A percentile compares a stretch with the other conserved stretches of the same genome.
These are phyloP conservation scores for Sanghuangporus baumii DNA, from an alignment of 1,284 basidiomycete genomes.

Conservation along the genomic window DNA sequence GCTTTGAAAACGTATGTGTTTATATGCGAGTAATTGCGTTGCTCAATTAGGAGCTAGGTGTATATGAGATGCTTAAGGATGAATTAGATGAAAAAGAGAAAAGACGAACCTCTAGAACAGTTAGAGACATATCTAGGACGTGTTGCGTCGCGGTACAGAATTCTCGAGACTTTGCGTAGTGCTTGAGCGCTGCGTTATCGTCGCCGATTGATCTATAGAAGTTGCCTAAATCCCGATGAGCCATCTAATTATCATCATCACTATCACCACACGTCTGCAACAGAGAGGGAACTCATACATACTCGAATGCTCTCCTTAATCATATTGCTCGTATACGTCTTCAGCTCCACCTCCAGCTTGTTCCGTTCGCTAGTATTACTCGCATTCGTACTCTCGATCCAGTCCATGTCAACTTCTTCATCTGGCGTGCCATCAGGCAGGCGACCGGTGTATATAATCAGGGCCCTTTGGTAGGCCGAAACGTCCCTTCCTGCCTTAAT, in stretches of 20 bases:
- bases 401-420: slow-evolving; percentile 42
- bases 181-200: slow-evolving; percentile 60
- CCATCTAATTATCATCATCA: slow-evolving; percentile 50
- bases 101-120: slow-evolving; percentile 61
- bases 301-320: slow-evolving; percentile 93
- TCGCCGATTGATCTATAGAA: slow-evolving; percentile 71
- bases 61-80: neutral
- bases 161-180: slow-evolving; percentile 81
- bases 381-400: slow-evolving; percentile 58
- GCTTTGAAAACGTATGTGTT: slow-evolving; percentile 89
- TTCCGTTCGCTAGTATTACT: slow-evolving; percentile 61
- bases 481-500: slow-evolving; percentile 60
- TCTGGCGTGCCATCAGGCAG: slow-evolving; percentile 42
- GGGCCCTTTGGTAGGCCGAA: slow-evolving; percentile 47
- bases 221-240: slow-evolving; percentile 77
- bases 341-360: slow-evolving; percentile 83
- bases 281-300: slow-evolving; percentile 23
- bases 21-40: slow-evolving; percentile 77
- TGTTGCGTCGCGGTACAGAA: slow-evolving; percentile 82
- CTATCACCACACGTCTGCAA: neutral
- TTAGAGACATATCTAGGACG: slow-evolving; percentile 81
- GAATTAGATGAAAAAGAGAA: neutral
- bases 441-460: slow-evolving; percentile 51
- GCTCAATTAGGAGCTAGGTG: slow-evolving; percentile 69
- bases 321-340: slow-evolving; percentile 86